Evolutionary conservation across 106 monocot genomes (phyloP).

Genomic region (Apostasia ramifera): DNA sequence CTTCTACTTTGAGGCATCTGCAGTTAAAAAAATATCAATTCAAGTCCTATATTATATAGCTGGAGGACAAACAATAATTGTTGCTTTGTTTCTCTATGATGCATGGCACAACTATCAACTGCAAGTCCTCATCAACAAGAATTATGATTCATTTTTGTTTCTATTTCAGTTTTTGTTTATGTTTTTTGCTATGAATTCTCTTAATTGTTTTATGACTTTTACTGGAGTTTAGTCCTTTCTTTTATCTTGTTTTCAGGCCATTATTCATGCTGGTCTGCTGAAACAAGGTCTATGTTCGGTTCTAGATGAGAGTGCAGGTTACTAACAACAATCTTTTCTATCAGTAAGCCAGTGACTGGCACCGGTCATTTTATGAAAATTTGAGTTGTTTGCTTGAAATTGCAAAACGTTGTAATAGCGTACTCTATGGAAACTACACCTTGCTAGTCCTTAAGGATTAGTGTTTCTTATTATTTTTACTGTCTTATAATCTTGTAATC

Average conservation of each 20-base stretch:
- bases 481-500: too few relatives aligned
- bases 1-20: too few relatives aligned
- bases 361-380: background rate
- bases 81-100: too few relatives aligned
- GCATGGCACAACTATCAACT: too few relatives aligned
- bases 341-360: background rate
- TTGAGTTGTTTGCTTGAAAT: background rate
- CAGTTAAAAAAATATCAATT: too few relatives aligned
- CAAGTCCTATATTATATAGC: too few relatives aligned
- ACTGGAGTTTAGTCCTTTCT: conserved; percentile 2
- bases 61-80: too few relatives aligned
- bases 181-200: background rate
- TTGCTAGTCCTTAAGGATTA: too few relatives aligned
- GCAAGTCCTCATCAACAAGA: too few relatives aligned
- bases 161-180: background rate
- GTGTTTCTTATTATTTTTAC: too few relatives aligned
- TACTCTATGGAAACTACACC: too few relatives aligned
- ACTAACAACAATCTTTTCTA: background rate
- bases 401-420: background rate
- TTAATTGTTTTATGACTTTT: too few relatives aligned
- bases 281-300: conserved; percentile 87
- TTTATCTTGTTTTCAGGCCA: conserved; percentile 30
- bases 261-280: conserved; percentile 85
- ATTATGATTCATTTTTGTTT: background rate
- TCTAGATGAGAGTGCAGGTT: conserved; percentile 98